Evolutionary conservation across 306 rosid species (phyloP), one percentile per base, ranked within the genome.

Genomic region (Cicer cuneatum): DNA sequence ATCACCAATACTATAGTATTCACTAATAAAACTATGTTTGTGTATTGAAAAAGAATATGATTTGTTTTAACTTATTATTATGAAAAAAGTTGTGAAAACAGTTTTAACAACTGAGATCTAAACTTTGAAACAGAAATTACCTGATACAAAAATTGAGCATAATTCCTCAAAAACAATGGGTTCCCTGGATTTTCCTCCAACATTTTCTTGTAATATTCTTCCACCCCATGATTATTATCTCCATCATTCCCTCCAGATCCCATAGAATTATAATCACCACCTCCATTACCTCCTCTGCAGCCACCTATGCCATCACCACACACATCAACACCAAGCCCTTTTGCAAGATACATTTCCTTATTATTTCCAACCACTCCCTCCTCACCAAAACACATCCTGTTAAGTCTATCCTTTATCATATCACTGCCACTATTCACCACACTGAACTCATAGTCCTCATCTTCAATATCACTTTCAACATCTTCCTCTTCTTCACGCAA

Each of bases 121-220:
- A 12, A 13, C 18, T 13, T 2, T 66, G 53, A 67, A 18, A 38
- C 40, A 67, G 2, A 53, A 46, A 61, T 76, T 60, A 83, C 98
- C 96, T 88, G 84, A 79, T 84, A 86, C 71, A 94, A 39, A 73
- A 82, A 89, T 5, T 87, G 83, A 35, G 99, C 99, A 84, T 92
- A 92, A 66, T 94, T 94, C 71, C 96, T 82, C 16, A 92, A 87
- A 70, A 92, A 86, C 86, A 94, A 83, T 1, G 99, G 76, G 64
- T 87, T 83, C 6, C 92, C 92, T 1, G 97, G 99, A 81, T 92
- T 89, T 85, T 86, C 89, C 78, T 85, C 83, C 48, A 92, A 87
- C 95, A 88, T 81, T 69, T 61, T 90, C 87, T 83, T 88, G 77
- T 92, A 81, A 65, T 89, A 78, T 76, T 83, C 93, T 69, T 92